Percentiles rank a stretch among this genome's conserved stretches.
phyloP scores from a whole-genome alignment of 2,329 filamentous ascomycete genomes.

The Nemania abortiva region DNA sequence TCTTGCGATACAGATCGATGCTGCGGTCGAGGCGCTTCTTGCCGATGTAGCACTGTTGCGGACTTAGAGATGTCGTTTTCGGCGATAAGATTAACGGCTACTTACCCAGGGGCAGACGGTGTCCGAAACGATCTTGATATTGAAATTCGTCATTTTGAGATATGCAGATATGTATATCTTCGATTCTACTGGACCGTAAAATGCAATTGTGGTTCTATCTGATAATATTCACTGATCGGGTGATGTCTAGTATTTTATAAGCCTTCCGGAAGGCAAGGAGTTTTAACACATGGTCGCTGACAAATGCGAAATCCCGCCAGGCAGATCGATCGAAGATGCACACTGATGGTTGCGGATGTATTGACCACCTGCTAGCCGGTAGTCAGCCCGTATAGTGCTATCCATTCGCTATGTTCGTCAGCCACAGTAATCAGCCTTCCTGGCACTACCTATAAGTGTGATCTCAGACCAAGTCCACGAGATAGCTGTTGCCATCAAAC shows the following conservation, averaged over 20 bases:
- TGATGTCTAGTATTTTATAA: neutral
- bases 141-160: constrained; percentile 75
- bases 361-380: too few relatives aligned
- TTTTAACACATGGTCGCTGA: neutral
- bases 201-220: neutral
- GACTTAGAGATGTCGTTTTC: constrained; percentile 42
- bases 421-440: too few relatives aligned
- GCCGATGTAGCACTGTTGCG: constrained; percentile 78
- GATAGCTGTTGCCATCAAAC: too few relatives aligned
- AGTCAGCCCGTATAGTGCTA: too few relatives aligned
- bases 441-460: too few relatives aligned
- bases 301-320: constrained; percentile 9
- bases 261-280: neutral
- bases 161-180: neutral
- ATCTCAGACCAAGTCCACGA: too few relatives aligned
- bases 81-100: constrained; percentile 11
- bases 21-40: constrained; percentile 79
- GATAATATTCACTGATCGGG: neutral
- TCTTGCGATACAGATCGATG: constrained; percentile 73
- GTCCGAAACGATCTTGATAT: constrained; percentile 83
- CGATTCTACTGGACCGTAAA: neutral
- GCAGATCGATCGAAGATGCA: too few relatives aligned
- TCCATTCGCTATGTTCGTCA: too few relatives aligned
- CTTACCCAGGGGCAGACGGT: constrained; percentile 76
- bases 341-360: too few relatives aligned